Percentiles rank a stretch among this genome's conserved stretches.
phyloP scores from a whole-genome alignment of 2,329 filamentous ascomycete genomes.

The Emergomyces pasteurianus region DNA sequence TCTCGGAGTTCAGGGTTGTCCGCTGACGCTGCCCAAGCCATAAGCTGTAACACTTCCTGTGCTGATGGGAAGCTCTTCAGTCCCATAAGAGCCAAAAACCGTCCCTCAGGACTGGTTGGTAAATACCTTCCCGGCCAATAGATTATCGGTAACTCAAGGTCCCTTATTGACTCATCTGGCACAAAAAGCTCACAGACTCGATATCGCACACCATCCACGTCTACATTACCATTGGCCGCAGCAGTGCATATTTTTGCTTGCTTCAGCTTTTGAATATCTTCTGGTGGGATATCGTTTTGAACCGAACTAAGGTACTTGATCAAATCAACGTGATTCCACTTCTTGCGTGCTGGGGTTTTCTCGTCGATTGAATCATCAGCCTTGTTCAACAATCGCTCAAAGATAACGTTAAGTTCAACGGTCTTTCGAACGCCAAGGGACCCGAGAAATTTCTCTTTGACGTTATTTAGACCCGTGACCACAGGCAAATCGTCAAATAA shows the following conservation, averaged over 20 bases:
- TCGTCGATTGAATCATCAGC: constrained; percentile 37
- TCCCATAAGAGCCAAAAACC: constrained; percentile 62
- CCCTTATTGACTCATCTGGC: constrained; percentile 57
- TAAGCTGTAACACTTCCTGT: constrained; percentile 63
- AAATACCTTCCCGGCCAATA: constrained; percentile 71
- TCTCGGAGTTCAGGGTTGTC: constrained; percentile 46
- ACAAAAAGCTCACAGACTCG: constrained; percentile 71
- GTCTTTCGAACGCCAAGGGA: constrained; percentile 88
- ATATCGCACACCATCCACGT: constrained; percentile 48
- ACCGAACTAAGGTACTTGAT: constrained; percentile 92
- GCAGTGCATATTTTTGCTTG: constrained; percentile 73
- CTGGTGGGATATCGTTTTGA: constrained; percentile 69
- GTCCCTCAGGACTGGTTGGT: constrained; percentile 55
- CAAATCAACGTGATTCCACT: constrained; percentile 88
- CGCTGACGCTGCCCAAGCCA: constrained; percentile 49
- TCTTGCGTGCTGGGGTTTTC: constrained; percentile 33
- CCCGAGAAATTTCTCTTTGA: constrained; percentile 82
- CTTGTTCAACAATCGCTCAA: constrained; percentile 64
- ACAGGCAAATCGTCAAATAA: constrained; percentile 88
- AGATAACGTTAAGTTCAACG: constrained; percentile 86
- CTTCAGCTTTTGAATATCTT: constrained; percentile 67
- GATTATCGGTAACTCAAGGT: constrained; percentile 60
- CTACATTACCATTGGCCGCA: constrained; percentile 46
- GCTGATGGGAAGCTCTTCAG: constrained; percentile 60
- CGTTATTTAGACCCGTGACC: constrained; percentile 59